Conservation (phyloP, 139 green algal genomes). For the Dunaliella sp. region DNA sequence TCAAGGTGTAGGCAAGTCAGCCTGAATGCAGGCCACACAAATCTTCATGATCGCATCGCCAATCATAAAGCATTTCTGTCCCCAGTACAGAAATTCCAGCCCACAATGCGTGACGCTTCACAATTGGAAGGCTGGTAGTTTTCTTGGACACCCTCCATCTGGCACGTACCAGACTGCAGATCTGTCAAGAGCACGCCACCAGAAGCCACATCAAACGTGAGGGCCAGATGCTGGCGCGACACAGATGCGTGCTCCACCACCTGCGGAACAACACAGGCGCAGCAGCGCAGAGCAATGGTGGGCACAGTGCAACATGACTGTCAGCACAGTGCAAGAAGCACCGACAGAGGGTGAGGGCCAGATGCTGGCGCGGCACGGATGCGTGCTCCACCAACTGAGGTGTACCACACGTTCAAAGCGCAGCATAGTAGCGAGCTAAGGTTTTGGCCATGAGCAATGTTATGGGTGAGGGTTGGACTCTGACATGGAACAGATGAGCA, state of each 20-base stretch:
- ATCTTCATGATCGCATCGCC: too few species aligned
- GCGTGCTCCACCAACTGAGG: slow-evolving; percentile 59
- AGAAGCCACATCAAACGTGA: slow-evolving; percentile 14
- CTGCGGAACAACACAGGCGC: not conserved
- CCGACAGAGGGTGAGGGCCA: slow-evolving; percentile 28
- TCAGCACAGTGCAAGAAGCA: slow-evolving; percentile 32
- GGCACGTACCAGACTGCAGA: slow-evolving; percentile 53
- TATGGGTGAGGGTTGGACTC: slow-evolving; percentile 49
- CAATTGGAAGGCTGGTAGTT: too few species aligned
- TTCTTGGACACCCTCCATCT: too few species aligned
- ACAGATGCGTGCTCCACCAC: slow-evolving; percentile 70
- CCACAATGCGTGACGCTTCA: too few species aligned
- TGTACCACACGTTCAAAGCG: not conserved
- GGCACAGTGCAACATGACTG: too few species aligned
- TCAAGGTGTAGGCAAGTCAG: too few species aligned
- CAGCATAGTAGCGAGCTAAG: too few species aligned
- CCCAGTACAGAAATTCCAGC: too few species aligned
- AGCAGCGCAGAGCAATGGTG: too few species aligned
- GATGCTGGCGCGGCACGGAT: slow-evolving; percentile 65
- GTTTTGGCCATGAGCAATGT: too few species aligned
- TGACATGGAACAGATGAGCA: slow-evolving; percentile 64
- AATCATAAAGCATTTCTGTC: too few species aligned
- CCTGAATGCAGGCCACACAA: too few species aligned
- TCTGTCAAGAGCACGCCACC: slow-evolving; percentile 62
- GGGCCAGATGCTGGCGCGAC: slow-evolving; percentile 58